phyloP scores from a whole-genome alignment of 1,139 yeast genomes.

The Candida sp. region DNA sequence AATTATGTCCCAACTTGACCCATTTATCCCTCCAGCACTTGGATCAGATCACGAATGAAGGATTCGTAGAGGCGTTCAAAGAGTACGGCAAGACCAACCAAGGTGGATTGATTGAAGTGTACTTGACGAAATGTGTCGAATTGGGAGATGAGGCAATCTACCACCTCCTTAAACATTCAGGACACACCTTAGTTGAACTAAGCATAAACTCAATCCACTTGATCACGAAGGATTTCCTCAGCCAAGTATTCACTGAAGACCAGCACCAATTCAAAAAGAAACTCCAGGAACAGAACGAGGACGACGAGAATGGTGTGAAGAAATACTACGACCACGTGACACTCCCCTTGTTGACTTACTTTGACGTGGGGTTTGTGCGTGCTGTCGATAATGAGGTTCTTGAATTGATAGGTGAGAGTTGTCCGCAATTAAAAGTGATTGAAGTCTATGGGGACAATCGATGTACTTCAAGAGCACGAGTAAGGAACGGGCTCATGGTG shows the following conservation, averaged over 20 bases:
- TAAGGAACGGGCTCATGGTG: slow-evolving; percentile 59
- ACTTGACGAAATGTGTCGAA: slow-evolving; percentile 66
- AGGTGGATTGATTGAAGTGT: slow-evolving; percentile 65
- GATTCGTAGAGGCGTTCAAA: slow-evolving; percentile 59
- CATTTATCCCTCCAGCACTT: slow-evolving; percentile 56
- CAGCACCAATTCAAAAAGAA: slow-evolving; percentile 32
- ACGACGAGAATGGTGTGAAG: slow-evolving; percentile 13
- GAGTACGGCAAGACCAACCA: slow-evolving; percentile 41
- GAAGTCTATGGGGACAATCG: slow-evolving; percentile 83
- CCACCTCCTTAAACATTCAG: slow-evolving; percentile 67
- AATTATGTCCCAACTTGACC: slow-evolving; percentile 58
- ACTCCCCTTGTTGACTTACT: slow-evolving; percentile 60
- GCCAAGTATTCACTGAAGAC: slow-evolving; percentile 43
- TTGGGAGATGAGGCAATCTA: slow-evolving; percentile 66
- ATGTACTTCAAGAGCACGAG: slow-evolving; percentile 60
- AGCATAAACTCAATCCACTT: slow-evolving; percentile 71
- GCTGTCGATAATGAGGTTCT: slow-evolving; percentile 69
- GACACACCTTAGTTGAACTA: slow-evolving; percentile 66
- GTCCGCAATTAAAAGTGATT: slow-evolving; percentile 63
- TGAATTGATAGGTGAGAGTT: slow-evolving; percentile 53
- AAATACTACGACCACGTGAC: slow-evolving; percentile 23
- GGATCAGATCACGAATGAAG: slow-evolving; percentile 70
- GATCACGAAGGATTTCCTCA: slow-evolving; percentile 54
- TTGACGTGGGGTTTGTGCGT: slow-evolving; percentile 81
- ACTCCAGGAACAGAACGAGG: slow-evolving; percentile 25